These are phyloP conservation scores for Chlorella variabilis DNA, from an alignment of 163 green algal genomes.

Conservation along the genomic window DNA sequence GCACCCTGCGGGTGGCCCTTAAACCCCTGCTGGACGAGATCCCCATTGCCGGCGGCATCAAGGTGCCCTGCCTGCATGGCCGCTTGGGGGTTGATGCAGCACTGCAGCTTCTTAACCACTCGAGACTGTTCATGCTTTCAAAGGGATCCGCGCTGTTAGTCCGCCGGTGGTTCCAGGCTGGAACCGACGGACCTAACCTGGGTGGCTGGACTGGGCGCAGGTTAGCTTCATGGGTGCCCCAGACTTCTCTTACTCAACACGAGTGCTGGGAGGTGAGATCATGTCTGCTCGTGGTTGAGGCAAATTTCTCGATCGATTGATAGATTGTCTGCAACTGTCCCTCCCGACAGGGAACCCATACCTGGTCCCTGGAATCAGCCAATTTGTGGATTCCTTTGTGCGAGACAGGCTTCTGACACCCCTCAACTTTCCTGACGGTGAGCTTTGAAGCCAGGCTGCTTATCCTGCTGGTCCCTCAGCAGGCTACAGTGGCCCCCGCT, in stretches of 20 bases:
- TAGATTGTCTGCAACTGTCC: neutral
- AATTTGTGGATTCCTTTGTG: conserved; percentile 53
- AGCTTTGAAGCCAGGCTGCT: neutral
- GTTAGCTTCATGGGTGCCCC: conserved; percentile 41
- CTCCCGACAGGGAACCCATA: conserved; percentile 35
- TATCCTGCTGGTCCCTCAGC: neutral
- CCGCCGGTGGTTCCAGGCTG: too few species aligned
- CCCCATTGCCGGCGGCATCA: conserved; percentile 39
- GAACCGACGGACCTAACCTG: too few species aligned
- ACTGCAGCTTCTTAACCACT: too few species aligned
- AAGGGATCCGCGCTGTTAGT: too few species aligned
- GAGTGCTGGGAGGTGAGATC: conserved; percentile 16
- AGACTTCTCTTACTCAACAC: conserved; percentile 9
- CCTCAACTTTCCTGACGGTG: conserved; percentile 40
- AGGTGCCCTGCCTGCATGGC: neutral
- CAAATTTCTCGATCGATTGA: too few species aligned
- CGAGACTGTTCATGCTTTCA: too few species aligned
- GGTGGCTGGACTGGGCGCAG: neutral
- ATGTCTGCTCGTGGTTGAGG: too few species aligned
- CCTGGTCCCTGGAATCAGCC: conserved; percentile 62
- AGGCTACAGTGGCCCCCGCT: neutral
- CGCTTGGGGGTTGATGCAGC: neutral
- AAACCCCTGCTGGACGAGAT: conserved; percentile 46
- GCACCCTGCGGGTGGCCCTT: conserved; percentile 37
- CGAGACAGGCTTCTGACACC: conserved; percentile 43